phyloP scores from a whole-genome alignment of 192 early-diverging fungal genomes.

The Globomyces pollinis-pini region DNA sequence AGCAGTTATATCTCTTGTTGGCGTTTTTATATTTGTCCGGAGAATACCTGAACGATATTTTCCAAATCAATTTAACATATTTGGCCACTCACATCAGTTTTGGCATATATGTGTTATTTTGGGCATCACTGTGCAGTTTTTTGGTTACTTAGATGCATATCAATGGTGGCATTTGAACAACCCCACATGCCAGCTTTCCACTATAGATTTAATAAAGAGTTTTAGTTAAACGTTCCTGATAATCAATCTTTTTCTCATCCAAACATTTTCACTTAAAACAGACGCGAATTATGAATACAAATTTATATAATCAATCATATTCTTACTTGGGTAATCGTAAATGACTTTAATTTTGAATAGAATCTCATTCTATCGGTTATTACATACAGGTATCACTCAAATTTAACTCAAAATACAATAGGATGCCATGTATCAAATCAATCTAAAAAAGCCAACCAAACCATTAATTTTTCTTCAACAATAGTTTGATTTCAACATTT shows the following conservation, averaged over 20 bases:
- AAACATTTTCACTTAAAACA: too few relatives aligned
- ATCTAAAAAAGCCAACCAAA: background rate
- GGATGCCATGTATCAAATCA: background rate
- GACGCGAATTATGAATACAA: too few relatives aligned
- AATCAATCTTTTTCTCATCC: too few relatives aligned
- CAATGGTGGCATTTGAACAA: conserved; percentile 15
- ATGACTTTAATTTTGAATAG: too few relatives aligned
- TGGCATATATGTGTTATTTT: conserved; percentile 77
- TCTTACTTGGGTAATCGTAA: too few relatives aligned
- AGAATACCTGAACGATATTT: conserved; percentile 77
- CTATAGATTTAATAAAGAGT: background rate
- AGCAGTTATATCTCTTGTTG: conserved; percentile 67
- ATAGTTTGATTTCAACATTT: too few relatives aligned
- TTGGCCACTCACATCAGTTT: conserved; percentile 68
- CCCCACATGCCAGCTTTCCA: background rate
- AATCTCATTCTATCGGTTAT: too few relatives aligned
- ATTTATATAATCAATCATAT: too few relatives aligned
- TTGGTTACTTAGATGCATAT: conserved; percentile 40
- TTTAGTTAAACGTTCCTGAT: too few relatives aligned
- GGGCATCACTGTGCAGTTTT: conserved; percentile 63
- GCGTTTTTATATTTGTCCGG: conserved; percentile 77
- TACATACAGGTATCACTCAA: too few relatives aligned
- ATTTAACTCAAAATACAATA: too few relatives aligned
- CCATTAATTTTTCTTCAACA: background rate
- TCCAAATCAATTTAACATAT: conserved; percentile 74